Base-by-base conservation (phyloP, 2,329 filamentous ascomycete genomes). In the Dichotomopilus funicola region DNA sequence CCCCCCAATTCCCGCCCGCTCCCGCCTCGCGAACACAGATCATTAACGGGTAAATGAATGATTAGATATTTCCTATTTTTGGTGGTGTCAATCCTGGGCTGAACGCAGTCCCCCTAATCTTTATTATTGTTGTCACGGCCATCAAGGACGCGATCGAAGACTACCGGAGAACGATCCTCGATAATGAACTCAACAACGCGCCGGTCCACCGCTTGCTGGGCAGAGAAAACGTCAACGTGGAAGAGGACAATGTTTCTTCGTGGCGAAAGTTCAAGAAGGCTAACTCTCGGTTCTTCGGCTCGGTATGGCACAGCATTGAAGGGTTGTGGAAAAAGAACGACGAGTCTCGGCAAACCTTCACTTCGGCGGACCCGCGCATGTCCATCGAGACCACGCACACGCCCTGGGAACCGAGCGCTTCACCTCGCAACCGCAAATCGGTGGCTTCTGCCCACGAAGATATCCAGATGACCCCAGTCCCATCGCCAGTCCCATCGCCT, bases 141-240 rank as follows among this genome's bases (percentile, higher is more conserved):
- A 81, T 96, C 70, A 99, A 97, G 72, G 94, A 99, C 69, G 94
- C 86, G 13, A 86, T 97, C 61, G 94, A 99, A 72, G 94, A 99
- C 73, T 97, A 90, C 77, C 82, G 94, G 64, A 81, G 94, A 72
- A 97, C 92, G 0, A 78, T 91, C 43, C 83, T 96, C 44, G 94
- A 99, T 69, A 95, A 86, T 61, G 88, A 96, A 66, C 79, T 99
- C 59, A 99, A 99, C 73, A 97, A 99, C 68, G 94, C 94, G 2
- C 89, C 91, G 0, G 89, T 97, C 8, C 92, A 99, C 71, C 85
- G 92, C 57, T 77, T 99, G 19, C 78, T 90, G 10, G 86, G 91
- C 60, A 97, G 89, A 86, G 80, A 87, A 63, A 99, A 99, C 64
- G 91, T 96, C 64, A 99, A 99, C 64, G 89, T 91, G 11, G 83